A percentile compares a stretch with the other conserved stretches of the same genome.
Evolutionary conservation across 768 basidiomycete species (phyloP).

Genomic region (Grammothele lineata): DNA sequence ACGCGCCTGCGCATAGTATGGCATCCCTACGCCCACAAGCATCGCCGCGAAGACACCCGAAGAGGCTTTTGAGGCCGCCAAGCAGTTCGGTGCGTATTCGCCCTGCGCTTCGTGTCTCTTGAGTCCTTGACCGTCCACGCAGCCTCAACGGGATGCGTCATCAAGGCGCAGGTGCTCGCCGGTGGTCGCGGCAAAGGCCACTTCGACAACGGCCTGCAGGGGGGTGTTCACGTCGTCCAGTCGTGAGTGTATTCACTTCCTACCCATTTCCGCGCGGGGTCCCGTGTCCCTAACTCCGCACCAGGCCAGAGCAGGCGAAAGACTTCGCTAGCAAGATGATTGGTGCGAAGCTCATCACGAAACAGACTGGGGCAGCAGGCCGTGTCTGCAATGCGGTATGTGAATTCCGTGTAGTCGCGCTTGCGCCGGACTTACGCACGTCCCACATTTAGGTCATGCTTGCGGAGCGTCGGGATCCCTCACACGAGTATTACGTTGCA

Average conservation of each 20-base stretch:
- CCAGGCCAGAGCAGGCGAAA: conserved; percentile 84
- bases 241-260: conserved; percentile 46
- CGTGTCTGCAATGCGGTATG: conserved; percentile 90
- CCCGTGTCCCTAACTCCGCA: no score
- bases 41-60: conserved; percentile 81
- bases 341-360: conserved; percentile 92
- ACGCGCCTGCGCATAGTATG: conserved; percentile 60
- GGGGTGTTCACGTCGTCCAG: conserved; percentile 93
- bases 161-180: conserved; percentile 98
- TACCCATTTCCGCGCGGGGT: neutral
- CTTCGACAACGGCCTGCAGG: conserved; percentile 94
- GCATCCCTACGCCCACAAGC: conserved; percentile 91
- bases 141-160: conserved; percentile 82
- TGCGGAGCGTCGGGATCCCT: conserved; percentile 88
- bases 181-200: conserved; percentile 98
- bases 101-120: neutral
- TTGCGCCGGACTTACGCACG: conserved; percentile 3
- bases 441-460: conserved; percentile 80
- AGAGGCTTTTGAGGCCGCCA: conserved; percentile 87
- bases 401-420: conserved; percentile 24
- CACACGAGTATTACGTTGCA: conserved; percentile 97
- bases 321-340: conserved; percentile 92
- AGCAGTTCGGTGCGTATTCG: conserved; percentile 68
- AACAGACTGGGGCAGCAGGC: conserved; percentile 92
- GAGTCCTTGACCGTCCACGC: neutral